These are phyloP conservation scores for Plasmodium vivax DNA, from an alignment of 169 alveolate genomes.

Conservation along the genomic window DNA sequence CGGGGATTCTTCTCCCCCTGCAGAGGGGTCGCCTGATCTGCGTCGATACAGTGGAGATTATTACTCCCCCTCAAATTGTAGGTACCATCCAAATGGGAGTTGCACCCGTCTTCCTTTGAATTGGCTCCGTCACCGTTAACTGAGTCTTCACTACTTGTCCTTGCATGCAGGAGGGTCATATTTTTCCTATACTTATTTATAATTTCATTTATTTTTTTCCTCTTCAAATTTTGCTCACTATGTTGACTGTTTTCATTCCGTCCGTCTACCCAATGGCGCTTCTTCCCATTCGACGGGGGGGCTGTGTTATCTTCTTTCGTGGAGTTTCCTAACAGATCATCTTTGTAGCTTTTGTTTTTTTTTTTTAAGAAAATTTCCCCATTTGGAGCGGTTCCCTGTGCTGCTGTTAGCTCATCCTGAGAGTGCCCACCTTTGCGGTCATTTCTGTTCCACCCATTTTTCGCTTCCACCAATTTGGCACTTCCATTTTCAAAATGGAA, in stretches of 20 bases:
- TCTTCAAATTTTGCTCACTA: slow-evolving; percentile 20
- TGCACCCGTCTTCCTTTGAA: background rate
- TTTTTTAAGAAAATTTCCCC: background rate
- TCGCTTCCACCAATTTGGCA: background rate
- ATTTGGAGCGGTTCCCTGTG: background rate
- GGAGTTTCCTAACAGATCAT: background rate
- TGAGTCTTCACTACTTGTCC: background rate
- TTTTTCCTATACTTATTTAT: slow-evolving; percentile 68
- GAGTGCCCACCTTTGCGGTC: background rate
- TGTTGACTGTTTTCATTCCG: background rate
- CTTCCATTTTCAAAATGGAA: background rate
- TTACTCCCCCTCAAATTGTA: background rate
- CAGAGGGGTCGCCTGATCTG: background rate
- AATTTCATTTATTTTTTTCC: slow-evolving; percentile 74
- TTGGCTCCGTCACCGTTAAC: background rate
- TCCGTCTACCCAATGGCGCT: background rate
- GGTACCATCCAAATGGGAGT: background rate
- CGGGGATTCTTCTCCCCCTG: background rate
- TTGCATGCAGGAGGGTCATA: slow-evolving; percentile 5
- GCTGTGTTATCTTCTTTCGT: background rate
- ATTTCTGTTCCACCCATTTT: background rate
- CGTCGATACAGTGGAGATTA: background rate
- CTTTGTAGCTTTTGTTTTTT: background rate
- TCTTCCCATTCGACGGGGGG: background rate
- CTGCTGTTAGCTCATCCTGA: background rate